Percentiles rank a stretch among this genome's conserved stretches.
phyloP scores from a whole-genome alignment of 129 eudicot genomes.

The Rutidosis leptorrhynchoides region DNA sequence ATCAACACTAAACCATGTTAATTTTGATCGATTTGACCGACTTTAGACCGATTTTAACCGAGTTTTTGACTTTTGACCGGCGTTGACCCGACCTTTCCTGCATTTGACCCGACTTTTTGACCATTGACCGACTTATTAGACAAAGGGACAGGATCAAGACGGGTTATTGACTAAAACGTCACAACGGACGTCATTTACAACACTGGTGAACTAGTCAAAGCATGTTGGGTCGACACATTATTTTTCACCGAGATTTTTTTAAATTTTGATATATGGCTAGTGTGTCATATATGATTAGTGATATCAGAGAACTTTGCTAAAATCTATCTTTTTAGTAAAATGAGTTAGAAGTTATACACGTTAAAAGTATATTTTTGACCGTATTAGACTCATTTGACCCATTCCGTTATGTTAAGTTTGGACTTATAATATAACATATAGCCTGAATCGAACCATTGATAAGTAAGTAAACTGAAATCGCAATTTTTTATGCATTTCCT shows the following conservation, averaged over 20 bases:
- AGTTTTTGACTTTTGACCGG: no score
- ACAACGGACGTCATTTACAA: no score
- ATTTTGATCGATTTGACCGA: no score
- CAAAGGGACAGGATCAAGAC: no score
- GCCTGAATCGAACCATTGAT: neutral
- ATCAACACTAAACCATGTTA: no score
- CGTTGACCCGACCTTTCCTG: no score
- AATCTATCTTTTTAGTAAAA: neutral
- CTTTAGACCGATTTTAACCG: no score
- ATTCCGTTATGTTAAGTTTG: neutral
- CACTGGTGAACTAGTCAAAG: neutral
- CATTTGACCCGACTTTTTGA: no score
- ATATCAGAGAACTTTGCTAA: neutral
- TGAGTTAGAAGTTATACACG: neutral
- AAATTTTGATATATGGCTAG: neutral
- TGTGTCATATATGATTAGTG: neutral
- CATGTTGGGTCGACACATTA: neutral
- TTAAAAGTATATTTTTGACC: neutral
- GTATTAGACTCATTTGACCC: neutral
- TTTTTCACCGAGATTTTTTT: neutral
- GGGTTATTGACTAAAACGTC: no score
- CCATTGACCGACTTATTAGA: no score
- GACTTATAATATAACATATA: neutral
- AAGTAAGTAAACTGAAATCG: neutral
- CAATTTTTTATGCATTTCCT: slow-evolving; percentile 7